Base-by-base conservation (phyloP, 805 yeast genomes). In the Metschnikowia koreensis region DNA sequence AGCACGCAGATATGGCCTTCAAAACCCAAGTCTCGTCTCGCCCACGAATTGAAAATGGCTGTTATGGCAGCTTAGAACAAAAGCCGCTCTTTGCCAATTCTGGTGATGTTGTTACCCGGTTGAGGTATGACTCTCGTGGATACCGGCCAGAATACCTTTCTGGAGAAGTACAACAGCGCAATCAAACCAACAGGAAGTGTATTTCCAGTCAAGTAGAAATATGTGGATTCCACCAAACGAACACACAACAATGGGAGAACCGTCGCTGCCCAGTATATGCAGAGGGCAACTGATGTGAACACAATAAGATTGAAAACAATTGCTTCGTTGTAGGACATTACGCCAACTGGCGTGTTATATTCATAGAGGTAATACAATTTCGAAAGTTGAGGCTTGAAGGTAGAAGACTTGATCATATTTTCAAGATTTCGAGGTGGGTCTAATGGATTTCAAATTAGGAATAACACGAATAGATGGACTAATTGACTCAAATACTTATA, bases 261-360 rank as follows among this genome's bases (percentile, higher is more conserved):
- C 10, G 41, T 44, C 7, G 56, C 26, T 11, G 52, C 27, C 56
- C 58, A 64, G 50, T 65, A 66, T 6, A 54, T 8, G 2, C 50
- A 40, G 4, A 64, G 27, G 12, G 55, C 22, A 26, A 60, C 34
- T 12, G 64, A 16, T 13, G 38, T 22, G 26, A 56, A 26, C 33
- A 53, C 55, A 28, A 65, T 37, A 12, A 49, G 12, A 46, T 63
- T 67, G 51, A 65, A 63, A 12, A 58, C 40, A 3, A 57, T 41
- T 0, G 64, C 48, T 47, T 68, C 73, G 9, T 59, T 57, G n/a
- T 51, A 48, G 4, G 68, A 52, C 51, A 69, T 54, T 16, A 69
- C 66, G 2, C 69, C 68, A 12, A 67, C 50, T 1, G 72, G 71
- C 7, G 65, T 55, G 44, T 54, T 61, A 52, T 66, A 66, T 53